Base-by-base conservation (phyloP, 495 filamentous ascomycete species). In the Melanomma pulvis-pyrius region DNA sequence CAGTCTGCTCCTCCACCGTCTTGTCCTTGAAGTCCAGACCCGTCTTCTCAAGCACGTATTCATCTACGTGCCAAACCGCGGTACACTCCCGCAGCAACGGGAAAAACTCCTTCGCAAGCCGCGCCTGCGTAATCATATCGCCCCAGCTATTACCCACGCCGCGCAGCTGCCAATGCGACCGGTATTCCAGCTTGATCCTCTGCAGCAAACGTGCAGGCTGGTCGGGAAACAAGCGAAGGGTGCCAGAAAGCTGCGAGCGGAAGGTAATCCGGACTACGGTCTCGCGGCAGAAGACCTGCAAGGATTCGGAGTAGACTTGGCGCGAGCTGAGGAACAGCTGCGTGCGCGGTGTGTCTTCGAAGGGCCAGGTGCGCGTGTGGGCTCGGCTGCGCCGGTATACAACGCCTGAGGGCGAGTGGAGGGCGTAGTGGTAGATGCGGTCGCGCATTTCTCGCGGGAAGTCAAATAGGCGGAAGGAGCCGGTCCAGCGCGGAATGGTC, bases 361-460 rank as follows among this genome's bases (percentile, higher is more conserved):
- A 9, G 7, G 48, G 28, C 46, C 2, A 25, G 30, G 12, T 3
- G 12, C 54, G 36, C 15, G 48, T 17, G 47, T 32, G 32, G 17
- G 30, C 30, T 13, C 21, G 12, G 52, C 32, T 19, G 7, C 47
- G 57, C 15, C 48, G n/a, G 46, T 60, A 55, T 30, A 46, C 15
- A 29, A 54, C 25, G 21, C 46, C 46, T 30, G 17, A 1, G 26
- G 57, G 59, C 2, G 24, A 17, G 39, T 56, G 41, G 48, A 68
- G 48, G 51, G 9, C 19, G 30, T 55, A 28, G 26, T 25, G 29
- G 58, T 61, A 62, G 22, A 68, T 68, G 17, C 21, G 9, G 59
- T 68, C 65, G 30, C 58, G 57, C 1, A 68, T 48, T 21, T 68
- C 65, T 15, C 57, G 57, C 12, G 65, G 65, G 22, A 61, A 50